These are phyloP conservation scores for Lasiosphaeria miniovina DNA, from an alignment of 495 filamentous ascomycete genomes.

Conservation along the genomic window DNA sequence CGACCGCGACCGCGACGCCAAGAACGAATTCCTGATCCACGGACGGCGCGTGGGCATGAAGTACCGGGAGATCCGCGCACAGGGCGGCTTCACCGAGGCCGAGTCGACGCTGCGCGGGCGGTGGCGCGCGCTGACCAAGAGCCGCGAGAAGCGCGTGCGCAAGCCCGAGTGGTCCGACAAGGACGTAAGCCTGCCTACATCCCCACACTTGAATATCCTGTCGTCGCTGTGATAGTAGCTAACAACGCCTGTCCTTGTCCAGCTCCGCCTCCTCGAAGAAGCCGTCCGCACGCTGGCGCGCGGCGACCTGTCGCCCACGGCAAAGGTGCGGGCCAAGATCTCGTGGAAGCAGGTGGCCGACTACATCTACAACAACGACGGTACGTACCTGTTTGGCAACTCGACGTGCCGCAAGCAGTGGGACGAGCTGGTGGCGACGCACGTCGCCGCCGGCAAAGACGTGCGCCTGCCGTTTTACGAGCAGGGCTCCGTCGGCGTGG, in stretches of 20 bases:
- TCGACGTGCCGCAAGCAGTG: slow-evolving; percentile 88
- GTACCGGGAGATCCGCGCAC: slow-evolving; percentile 72
- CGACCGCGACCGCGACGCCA: slow-evolving; percentile 20
- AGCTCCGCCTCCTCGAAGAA: slow-evolving; percentile 50
- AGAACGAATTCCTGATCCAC: slow-evolving; percentile 64
- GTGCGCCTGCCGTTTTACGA: no score
- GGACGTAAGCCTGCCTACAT: slow-evolving; percentile 62
- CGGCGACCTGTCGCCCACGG: slow-evolving; percentile 14
- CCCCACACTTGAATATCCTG: not conserved
- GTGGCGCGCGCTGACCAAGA: slow-evolving; percentile 75
- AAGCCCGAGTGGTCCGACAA: slow-evolving; percentile 72
- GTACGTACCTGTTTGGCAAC: slow-evolving; percentile 80
- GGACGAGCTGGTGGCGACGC: slow-evolving; percentile 44
- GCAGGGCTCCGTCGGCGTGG: no score
- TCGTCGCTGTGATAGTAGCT: not conserved
- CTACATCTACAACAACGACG: slow-evolving; percentile 67
- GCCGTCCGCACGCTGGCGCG: slow-evolving; percentile 37
- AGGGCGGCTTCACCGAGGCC: slow-evolving; percentile 67
- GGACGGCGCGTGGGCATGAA: slow-evolving; percentile 64
- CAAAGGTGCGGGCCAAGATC: slow-evolving; percentile 44
- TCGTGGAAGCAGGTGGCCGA: slow-evolving; percentile 82
- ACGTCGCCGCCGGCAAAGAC: not conserved
- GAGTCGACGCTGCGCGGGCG: slow-evolving; percentile 86
- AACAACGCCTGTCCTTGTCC: not conserved
- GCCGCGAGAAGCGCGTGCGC: slow-evolving; percentile 66